These are phyloP conservation scores for Camellia lanceoleosa DNA, from an alignment of 148 eudicot genomes.

Conservation along the genomic window DNA sequence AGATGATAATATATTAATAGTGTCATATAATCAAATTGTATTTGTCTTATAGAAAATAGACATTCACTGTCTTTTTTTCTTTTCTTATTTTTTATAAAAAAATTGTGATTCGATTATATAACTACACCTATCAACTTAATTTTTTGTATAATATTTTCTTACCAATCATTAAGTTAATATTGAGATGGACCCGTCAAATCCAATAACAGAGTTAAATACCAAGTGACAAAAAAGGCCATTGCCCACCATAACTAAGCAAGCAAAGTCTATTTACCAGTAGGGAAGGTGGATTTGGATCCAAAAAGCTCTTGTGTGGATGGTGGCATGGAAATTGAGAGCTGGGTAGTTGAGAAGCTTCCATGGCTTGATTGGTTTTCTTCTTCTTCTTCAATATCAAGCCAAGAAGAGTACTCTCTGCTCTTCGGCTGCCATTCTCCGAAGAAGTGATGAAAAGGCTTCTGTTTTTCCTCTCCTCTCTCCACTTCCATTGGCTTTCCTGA, in stretches of 20 bases:
- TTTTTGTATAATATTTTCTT: too few relatives aligned
- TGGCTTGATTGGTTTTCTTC: slow-evolving; percentile 9
- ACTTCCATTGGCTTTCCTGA: neutral
- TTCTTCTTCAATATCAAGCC: neutral
- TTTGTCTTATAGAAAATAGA: too few relatives aligned
- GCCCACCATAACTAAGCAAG: neutral
- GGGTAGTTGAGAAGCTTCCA: neutral
- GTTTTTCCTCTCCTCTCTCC: slow-evolving; percentile 9
- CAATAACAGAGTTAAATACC: too few relatives aligned
- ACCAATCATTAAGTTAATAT: too few relatives aligned
- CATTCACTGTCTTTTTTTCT: too few relatives aligned
- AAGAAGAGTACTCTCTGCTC: slow-evolving; percentile 2
- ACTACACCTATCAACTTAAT: too few relatives aligned
- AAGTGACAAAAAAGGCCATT: too few relatives aligned
- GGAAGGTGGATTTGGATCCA: neutral
- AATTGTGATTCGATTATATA: too few relatives aligned
- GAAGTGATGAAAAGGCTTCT: slow-evolving; percentile 20
- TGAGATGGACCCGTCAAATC: too few relatives aligned
- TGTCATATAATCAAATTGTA: too few relatives aligned
- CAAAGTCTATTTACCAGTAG: neutral
- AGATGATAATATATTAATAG: too few relatives aligned
- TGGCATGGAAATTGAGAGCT: slow-evolving; percentile 13
- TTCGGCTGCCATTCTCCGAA: slow-evolving; percentile 8
- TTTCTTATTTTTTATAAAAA: too few relatives aligned
- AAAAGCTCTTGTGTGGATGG: slow-evolving; percentile 1